Percentiles rank a stretch among this genome's conserved stretches.
Evolutionary conservation across 768 basidiomycete genomes (phyloP).

Genomic region (Cystobasidiopsis lactophilus): DNA sequence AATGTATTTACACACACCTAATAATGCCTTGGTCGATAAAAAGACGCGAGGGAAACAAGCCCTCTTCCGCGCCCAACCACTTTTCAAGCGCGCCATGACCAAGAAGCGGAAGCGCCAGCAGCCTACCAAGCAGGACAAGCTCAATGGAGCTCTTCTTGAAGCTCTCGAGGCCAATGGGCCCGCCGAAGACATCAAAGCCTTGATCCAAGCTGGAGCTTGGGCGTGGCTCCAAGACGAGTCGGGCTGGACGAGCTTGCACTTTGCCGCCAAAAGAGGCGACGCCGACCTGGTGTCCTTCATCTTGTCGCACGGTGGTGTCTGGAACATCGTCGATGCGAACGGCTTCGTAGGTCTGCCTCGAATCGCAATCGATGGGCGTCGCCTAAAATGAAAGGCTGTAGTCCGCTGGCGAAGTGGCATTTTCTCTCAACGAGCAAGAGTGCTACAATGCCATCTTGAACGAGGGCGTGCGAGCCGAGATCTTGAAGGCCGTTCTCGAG

Average conservation of each 20-base stretch:
- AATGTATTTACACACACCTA: no score
- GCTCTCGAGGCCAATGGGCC: not conserved
- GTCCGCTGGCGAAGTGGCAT: constrained; percentile 73
- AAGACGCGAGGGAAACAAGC: no score
- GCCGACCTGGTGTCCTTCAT: constrained; percentile 41
- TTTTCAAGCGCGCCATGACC: no score
- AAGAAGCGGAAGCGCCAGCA: no score
- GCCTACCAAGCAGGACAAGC: no score
- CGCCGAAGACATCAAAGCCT: constrained; percentile 12
- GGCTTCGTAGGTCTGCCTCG: constrained; percentile 9
- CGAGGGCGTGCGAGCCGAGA: constrained; percentile 77
- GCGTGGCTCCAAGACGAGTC: constrained; percentile 72
- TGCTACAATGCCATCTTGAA: constrained; percentile 66
- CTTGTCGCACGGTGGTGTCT: constrained; percentile 61
- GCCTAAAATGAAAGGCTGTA: no score
- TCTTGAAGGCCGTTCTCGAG: constrained; percentile 20
- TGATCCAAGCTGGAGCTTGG: constrained; percentile 32
- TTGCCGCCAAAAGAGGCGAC: constrained; percentile 55
- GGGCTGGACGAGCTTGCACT: constrained; percentile 66
- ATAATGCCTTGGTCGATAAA: no score
- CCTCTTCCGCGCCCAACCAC: no score
- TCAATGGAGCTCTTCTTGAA: not conserved
- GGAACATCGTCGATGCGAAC: constrained; percentile 40
- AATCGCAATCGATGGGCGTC: not conserved
- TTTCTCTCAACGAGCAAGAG: constrained; percentile 54